Conservation (phyloP, 1,139 yeast genomes). For the Magnusiomyces fungicola region DNA sequence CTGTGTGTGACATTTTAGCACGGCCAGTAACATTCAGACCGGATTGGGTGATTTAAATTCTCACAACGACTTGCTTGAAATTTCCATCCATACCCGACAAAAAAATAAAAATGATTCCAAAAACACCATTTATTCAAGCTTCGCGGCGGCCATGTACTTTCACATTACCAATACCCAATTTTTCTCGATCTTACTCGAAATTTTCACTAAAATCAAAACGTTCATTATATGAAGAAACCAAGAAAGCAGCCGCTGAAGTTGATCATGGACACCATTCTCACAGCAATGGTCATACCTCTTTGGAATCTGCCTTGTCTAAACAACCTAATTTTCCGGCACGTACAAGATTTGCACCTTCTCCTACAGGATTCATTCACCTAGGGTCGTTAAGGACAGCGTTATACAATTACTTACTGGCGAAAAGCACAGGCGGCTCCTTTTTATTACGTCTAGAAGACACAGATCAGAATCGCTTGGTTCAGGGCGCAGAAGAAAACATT, state of each 20-base stretch:
- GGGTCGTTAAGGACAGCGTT: conserved; percentile 92
- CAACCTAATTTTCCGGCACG: conserved; percentile 59
- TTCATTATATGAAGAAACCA: neutral
- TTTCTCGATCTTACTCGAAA: conserved; percentile 2
- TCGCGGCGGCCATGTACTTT: too few relatives aligned
- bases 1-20: too few relatives aligned
- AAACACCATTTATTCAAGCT: too few relatives aligned
- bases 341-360: conserved; percentile 96
- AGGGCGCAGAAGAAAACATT: conserved; percentile 76
- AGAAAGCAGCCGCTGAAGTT: neutral
- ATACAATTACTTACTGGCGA: conserved; percentile 79
- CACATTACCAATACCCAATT: too few relatives aligned
- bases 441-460: conserved; percentile 85
- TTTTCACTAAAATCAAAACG: conserved; percentile 1
- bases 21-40: too few relatives aligned
- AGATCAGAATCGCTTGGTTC: conserved; percentile 66
- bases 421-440: conserved; percentile 72
- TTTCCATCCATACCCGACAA: too few relatives aligned
- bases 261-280: neutral
- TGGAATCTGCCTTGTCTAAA: neutral
- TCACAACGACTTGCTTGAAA: too few relatives aligned
- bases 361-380: conserved; percentile 86
- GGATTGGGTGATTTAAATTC: too few relatives aligned
- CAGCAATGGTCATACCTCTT: conserved; percentile 11
- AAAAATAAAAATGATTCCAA: too few relatives aligned